Base-by-base conservation (phyloP, 495 filamentous ascomycete species). In the Aspergillus steynii region DNA sequence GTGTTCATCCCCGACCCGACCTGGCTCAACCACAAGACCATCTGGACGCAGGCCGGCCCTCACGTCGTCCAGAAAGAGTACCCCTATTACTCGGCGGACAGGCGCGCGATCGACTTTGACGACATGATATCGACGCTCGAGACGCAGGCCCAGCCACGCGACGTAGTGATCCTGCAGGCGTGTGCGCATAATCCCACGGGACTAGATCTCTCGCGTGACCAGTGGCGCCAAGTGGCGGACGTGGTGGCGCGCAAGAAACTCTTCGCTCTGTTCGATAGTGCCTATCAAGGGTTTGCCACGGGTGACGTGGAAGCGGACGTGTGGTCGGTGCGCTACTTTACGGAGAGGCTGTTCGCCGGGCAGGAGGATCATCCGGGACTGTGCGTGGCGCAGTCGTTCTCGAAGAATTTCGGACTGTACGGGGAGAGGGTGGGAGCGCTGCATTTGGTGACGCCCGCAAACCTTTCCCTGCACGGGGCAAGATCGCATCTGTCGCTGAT, bases 151-250 rank as follows among this genome's bases (percentile, higher is more conserved):
- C 42, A 63, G 5, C 54, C 61, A 4, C 65, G 65, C 32, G 71
- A 73, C 53, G 67, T 76, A 14, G 56, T 80, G 2, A 51, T 80
- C 14, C 64, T 82, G 6, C 77, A 82, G 34, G 69, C 74, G 4
- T 80, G 78, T 58, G 78, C 76, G 0, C 78, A 82, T 55, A 80
- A 80, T 47, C 78, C 79, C 0, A 82, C 78, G 0, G 77, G 77
- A 1, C 31, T 67, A 5, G 79, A 80, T 60, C 71, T 68, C 0
- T 63, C 62, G 0, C 56, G 55, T 9, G 61, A 70, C 1, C 71
- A 80, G 47, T 82, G 79, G 79, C 60, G 58, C 20, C 49, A 63
- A 3, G 63, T 82, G 5, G 70, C 70, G 0, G 56, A 59, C 5
- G 4, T 76, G 2, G 61, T 65, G 3, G 27, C 66, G 28, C 15